These are phyloP conservation scores for Aureobasidium subglaciale DNA, from an alignment of 2,329 filamentous ascomycete genomes.

Conservation along the genomic window DNA sequence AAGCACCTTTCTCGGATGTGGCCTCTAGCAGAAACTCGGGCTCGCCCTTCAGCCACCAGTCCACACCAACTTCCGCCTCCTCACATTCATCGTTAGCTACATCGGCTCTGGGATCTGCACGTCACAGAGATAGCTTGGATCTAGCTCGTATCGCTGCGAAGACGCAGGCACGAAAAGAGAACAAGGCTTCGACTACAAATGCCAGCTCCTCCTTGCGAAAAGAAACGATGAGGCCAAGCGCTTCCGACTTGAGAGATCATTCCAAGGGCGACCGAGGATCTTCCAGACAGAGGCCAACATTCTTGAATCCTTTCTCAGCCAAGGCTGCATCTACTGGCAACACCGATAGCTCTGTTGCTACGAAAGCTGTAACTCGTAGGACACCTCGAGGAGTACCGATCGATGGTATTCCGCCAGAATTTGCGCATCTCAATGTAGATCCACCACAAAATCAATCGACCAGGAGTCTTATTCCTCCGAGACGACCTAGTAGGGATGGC, in stretches of 20 bases:
- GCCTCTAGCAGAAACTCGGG: conserved; percentile 68
- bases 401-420: conserved; percentile 27
- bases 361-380: background rate
- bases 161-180: background rate
- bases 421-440: conserved; percentile 54
- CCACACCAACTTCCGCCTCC: conserved; percentile 70
- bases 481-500: conserved; percentile 40
- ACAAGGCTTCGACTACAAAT: background rate
- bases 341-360: background rate
- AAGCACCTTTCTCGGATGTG: background rate
- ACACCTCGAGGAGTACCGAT: background rate
- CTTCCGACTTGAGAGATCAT: background rate
- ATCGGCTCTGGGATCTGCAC: conserved; percentile 7
- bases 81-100: conserved; percentile 62
- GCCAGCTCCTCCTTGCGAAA: background rate
- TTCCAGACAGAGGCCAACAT: background rate
- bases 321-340: background rate
- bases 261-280: background rate
- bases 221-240: background rate
- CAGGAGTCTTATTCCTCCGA: conserved; percentile 39
- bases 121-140: conserved; percentile 12
- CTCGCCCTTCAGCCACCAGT: conserved; percentile 70
- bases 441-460: conserved; percentile 40
- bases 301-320: background rate
- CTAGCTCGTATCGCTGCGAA: background rate